Evolutionary conservation across 2,329 filamentous ascomycete genomes (phyloP).

Genomic region (Colletotrichum gigasporum): DNA sequence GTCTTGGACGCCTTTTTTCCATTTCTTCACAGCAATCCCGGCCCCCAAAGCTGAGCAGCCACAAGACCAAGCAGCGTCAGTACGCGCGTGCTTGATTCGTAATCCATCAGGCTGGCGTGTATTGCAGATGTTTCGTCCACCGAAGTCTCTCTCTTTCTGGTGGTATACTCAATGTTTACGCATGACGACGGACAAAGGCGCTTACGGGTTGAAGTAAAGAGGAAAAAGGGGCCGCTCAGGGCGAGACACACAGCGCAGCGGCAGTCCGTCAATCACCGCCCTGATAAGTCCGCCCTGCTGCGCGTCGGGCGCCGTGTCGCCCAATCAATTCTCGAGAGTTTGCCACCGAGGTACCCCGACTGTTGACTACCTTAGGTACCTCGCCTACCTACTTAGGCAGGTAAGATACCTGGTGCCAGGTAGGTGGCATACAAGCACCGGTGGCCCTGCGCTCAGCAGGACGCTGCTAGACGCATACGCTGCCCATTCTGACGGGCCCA

Average conservation of each 20-base stretch:
- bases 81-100: conserved; percentile 19
- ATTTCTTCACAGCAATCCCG: conserved; percentile 4
- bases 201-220: neutral
- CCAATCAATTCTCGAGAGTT: conserved; percentile 10
- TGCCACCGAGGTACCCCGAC: conserved; percentile 24
- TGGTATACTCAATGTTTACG: neutral
- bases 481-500: neutral
- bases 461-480: conserved; percentile 11
- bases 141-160: neutral
- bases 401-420: no score
- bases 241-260: conserved; percentile 4
- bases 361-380: no score
- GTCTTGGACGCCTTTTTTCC: neutral
- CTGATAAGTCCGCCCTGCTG: conserved; percentile 22
- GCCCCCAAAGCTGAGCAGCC: conserved; percentile 23
- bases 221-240: neutral
- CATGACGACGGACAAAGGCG: neutral
- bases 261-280: conserved; percentile 24
- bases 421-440: no score
- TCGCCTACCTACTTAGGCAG: no score
- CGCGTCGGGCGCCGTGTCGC: neutral
- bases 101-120: neutral
- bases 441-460: no score
- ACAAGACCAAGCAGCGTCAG: neutral
- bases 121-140: neutral